phyloP scores from a whole-genome alignment of 106 monocot species.

The Acorus calamus region DNA sequence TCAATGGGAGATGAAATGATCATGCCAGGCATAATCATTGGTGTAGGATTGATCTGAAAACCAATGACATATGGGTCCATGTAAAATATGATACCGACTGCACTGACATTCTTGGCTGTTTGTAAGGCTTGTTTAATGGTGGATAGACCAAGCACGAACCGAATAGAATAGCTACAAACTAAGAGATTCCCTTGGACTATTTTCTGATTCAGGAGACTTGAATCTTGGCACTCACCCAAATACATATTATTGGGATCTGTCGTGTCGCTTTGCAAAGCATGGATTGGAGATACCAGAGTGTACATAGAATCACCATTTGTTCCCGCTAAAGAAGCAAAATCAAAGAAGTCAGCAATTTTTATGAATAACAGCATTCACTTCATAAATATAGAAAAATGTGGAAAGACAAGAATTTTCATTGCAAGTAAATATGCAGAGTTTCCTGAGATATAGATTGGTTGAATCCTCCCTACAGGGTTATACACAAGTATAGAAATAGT shows the following conservation, averaged over 20 bases:
- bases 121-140: slow-evolving; percentile 74
- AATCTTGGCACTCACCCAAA: slow-evolving; percentile 86
- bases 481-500: neutral
- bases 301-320: slow-evolving; percentile 69
- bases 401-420: no score
- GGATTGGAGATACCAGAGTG: slow-evolving; percentile 57
- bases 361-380: no score
- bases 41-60: slow-evolving; percentile 89
- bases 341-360: neutral
- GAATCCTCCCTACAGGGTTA: no score
- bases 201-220: slow-evolving; percentile 51
- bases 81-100: slow-evolving; percentile 74
- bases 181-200: slow-evolving; percentile 60
- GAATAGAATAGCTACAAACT: slow-evolving; percentile 79
- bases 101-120: slow-evolving; percentile 88
- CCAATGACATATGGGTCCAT: slow-evolving; percentile 87
- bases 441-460: no score
- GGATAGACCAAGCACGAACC: slow-evolving; percentile 85
- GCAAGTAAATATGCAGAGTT: no score
- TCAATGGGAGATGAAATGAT: slow-evolving; percentile 88
- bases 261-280: slow-evolving; percentile 56
- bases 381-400: no score
- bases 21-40: slow-evolving; percentile 72
- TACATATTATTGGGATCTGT: slow-evolving; percentile 43
- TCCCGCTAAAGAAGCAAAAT: slow-evolving; percentile 53